Base-by-base conservation (phyloP, 257 asterid species). In the Gentiana dahurica region DNA sequence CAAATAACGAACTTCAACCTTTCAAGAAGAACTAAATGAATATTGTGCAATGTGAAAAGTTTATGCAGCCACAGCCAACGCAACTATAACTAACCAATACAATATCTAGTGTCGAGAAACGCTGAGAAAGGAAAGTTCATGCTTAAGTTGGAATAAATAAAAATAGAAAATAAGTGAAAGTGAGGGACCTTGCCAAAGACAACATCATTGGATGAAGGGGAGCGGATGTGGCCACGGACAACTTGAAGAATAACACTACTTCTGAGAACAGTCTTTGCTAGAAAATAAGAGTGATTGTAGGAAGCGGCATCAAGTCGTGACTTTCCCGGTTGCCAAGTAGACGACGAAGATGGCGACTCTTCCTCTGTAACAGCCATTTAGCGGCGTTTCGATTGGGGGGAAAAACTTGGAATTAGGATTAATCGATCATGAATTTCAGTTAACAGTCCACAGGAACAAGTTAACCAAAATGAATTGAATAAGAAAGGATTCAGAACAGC, bases 181-280 rank as follows among this genome's bases (percentile, higher is more conserved):
- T 45, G n/a, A n/a, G 34, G 60, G 11, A 83, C 97, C 97, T 89
- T 89, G 59, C 87, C 98, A 49, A 91, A 81, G 24, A 91, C 93
- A 69, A 87, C 84, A 63, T 92, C 98, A 71, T 74, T 57, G 1
- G 94, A 77, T 33, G 79, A 64, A 49, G 82, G 58, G 41, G 85
- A 79, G 73, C 97, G 98, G 77, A 92, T 79, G 77, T 79, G 95
- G 34, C 94, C 97, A 45, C 77, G 69, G 39, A 83, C 85, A 38
- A 89, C 79, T 71, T 91, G 98, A 48, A 83, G 86, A 66, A 87
- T 78, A 41, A 79, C 93, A 81, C 95, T 85, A 59, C 97, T 87
- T 64, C 79, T 73, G 65, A 83, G 88, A 58, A 91, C 86, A 44
- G 95, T 85, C 72, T 91, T 91, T 51, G 97, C 94, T 57, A 85